phyloP scores from a whole-genome alignment of 2,329 filamentous ascomycete genomes.

The Colletotrichum sp. region DNA sequence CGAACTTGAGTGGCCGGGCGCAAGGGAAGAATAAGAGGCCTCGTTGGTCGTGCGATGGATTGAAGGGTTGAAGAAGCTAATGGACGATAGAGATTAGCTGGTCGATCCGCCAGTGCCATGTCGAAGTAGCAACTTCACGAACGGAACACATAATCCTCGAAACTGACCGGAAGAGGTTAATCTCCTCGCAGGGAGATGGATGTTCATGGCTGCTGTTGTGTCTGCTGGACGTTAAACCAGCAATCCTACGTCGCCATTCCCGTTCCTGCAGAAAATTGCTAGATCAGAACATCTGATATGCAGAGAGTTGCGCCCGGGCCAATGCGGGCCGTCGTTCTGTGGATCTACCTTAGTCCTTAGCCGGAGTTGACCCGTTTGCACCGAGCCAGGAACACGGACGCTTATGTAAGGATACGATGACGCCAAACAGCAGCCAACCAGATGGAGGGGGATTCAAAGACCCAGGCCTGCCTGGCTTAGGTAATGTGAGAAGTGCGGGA shows the following conservation, averaged over 20 bases:
- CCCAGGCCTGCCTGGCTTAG: not conserved
- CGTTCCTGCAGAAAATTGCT: constrained; percentile 11
- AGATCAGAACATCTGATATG: not conserved
- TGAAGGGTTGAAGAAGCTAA: constrained; percentile 10
- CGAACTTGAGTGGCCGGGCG: constrained; percentile 37
- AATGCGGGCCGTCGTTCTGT: not conserved
- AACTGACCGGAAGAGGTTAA: constrained; percentile 23
- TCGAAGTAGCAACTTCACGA: not conserved
- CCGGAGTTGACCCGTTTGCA: not conserved
- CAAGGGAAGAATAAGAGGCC: constrained; percentile 26
- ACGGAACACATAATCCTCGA: not conserved
- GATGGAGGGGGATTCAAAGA: not conserved
- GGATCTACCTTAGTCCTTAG: not conserved
- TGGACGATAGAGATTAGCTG: not conserved
- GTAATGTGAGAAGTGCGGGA: not conserved
- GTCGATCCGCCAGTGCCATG: not conserved
- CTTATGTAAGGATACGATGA: not conserved
- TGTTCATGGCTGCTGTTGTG: constrained; percentile 21
- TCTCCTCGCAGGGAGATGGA: constrained; percentile 24
- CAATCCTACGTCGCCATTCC: not conserved
- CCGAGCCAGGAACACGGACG: not conserved
- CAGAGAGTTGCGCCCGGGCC: not conserved
- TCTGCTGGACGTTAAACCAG: not conserved
- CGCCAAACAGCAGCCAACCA: not conserved
- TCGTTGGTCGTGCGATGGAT: not conserved